A percentile compares a stretch with the other conserved stretches of the same genome.
These are phyloP conservation scores for Trichoderma orchidacearum DNA, from an alignment of 495 filamentous ascomycete genomes.

Conservation along the genomic window DNA sequence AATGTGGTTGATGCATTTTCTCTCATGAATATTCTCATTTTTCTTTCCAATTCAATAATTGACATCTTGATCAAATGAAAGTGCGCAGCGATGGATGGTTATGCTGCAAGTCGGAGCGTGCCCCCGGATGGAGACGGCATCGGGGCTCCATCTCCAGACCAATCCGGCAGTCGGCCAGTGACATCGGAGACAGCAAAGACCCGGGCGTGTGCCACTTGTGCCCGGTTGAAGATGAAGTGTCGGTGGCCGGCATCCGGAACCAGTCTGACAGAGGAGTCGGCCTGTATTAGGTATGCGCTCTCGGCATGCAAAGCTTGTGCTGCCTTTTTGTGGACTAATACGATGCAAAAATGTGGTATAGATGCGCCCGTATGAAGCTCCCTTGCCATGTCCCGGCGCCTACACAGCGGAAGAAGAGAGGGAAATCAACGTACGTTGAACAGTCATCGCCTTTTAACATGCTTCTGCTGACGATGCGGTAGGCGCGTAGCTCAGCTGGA, in stretches of 20 bases:
- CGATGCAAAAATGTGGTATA: not conserved
- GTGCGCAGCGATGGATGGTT: not conserved
- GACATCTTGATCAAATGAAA: too few relatives aligned
- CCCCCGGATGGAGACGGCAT: not conserved
- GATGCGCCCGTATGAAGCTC: not conserved
- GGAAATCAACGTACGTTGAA: constrained; percentile 1
- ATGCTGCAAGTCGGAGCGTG: not conserved
- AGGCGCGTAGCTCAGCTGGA: constrained; percentile 16
- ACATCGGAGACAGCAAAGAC: not conserved
- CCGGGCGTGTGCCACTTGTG: not conserved
- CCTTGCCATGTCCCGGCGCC: not conserved
- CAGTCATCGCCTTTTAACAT: not conserved
- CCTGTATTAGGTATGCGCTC: constrained; percentile 3
- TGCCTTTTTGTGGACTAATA: constrained; percentile 7
- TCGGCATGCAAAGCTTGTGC: constrained; percentile 12
- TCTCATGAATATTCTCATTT: too few relatives aligned
- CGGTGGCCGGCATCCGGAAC: not conserved
- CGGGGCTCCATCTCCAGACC: not conserved
- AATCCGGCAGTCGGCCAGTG: not conserved
- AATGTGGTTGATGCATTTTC: too few relatives aligned
- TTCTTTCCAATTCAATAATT: too few relatives aligned
- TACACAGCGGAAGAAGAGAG: not conserved
- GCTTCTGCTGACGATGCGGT: not conserved
- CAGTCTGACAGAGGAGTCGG: not conserved
- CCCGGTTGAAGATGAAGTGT: constrained; percentile 3